A percentile compares a stretch with the other conserved stretches of the same genome.
phyloP scores from a whole-genome alignment of 495 filamentous ascomycete genomes.

The Aspergillus ostianus region DNA sequence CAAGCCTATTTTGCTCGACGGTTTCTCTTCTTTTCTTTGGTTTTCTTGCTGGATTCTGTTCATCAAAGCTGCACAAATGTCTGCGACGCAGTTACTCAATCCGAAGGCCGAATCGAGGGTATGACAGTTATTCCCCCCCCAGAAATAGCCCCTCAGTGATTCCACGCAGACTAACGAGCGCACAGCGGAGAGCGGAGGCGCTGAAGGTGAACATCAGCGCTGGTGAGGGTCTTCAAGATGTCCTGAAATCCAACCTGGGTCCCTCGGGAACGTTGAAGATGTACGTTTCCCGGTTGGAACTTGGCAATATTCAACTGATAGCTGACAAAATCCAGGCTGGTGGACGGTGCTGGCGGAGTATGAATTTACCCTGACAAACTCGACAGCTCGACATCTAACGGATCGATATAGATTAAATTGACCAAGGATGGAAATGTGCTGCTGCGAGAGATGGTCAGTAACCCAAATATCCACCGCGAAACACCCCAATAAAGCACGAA shows the following conservation, averaged over 20 bases:
- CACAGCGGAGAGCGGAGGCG: slow-evolving; percentile 89
- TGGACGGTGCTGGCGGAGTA: slow-evolving; percentile 92
- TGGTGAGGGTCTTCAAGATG: slow-evolving; percentile 92
- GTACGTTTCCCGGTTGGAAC: slow-evolving; percentile 44
- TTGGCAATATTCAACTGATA: slow-evolving; percentile 14
- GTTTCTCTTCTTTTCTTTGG: slow-evolving; percentile 17
- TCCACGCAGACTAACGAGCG: slow-evolving; percentile 41
- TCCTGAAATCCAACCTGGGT: slow-evolving; percentile 93
- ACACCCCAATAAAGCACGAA: background rate
- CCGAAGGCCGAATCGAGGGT: slow-evolving; percentile 97
- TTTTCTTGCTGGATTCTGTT: slow-evolving; percentile 24
- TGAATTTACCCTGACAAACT: slow-evolving; percentile 30
- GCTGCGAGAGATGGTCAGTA: slow-evolving; percentile 87
- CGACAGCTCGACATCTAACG: slow-evolving; percentile 16
- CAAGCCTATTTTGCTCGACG: slow-evolving; percentile 21
- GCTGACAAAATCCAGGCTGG: slow-evolving; percentile 63
- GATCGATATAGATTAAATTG: slow-evolving; percentile 77
- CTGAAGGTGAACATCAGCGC: slow-evolving; percentile 94
- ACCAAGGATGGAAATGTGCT: slow-evolving; percentile 98
- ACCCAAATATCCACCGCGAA: too few relatives aligned
- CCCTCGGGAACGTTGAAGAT: slow-evolving; percentile 96
- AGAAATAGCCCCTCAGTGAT: slow-evolving; percentile 28
- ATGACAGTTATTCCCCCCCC: slow-evolving; percentile 30
- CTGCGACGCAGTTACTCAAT: slow-evolving; percentile 92
- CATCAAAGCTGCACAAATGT: slow-evolving; percentile 38